These are phyloP conservation scores for Gynochthodes officinalis DNA, from an alignment of 257 asterid genomes.

Conservation along the genomic window DNA sequence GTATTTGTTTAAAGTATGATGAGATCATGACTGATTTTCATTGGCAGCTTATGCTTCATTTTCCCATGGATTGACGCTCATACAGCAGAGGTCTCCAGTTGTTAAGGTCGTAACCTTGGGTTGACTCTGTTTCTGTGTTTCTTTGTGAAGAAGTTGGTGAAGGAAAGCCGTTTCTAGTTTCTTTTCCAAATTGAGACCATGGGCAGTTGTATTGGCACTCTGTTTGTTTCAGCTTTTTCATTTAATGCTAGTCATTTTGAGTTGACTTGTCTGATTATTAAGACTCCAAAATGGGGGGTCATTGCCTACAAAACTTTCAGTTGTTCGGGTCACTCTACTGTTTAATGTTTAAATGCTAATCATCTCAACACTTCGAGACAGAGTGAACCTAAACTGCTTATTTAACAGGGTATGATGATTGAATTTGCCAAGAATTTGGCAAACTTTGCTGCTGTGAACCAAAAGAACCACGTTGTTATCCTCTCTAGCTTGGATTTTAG, in stretches of 20 bases:
- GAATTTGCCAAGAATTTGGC: conserved; percentile 85
- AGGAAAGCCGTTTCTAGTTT: not conserved
- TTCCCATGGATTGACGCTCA: conserved; percentile 52
- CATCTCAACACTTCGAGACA: not conserved
- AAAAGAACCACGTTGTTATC: conserved; percentile 61
- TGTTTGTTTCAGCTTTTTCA: too few species aligned
- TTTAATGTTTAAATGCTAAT: not conserved
- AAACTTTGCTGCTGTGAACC: conserved; percentile 63
- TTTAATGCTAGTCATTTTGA: not conserved
- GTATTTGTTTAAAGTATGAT: not conserved
- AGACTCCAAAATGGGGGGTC: not conserved
- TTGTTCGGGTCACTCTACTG: not conserved
- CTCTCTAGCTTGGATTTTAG: conserved; percentile 96
- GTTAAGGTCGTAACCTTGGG: conserved; percentile 53
- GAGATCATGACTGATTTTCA: not conserved
- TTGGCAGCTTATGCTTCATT: conserved; percentile 68
- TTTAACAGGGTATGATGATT: conserved; percentile 82
- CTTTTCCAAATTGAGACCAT: not conserved
- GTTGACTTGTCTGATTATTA: not conserved
- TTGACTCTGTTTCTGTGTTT: not conserved
- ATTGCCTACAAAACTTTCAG: not conserved
- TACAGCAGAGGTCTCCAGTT: conserved; percentile 93
- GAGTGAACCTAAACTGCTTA: conserved; percentile 12
- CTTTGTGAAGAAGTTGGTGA: not conserved
- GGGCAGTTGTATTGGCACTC: not conserved